Evolutionary conservation across 192 early-diverging fungal species (phyloP).

Genomic region (Coemansia sp.): DNA sequence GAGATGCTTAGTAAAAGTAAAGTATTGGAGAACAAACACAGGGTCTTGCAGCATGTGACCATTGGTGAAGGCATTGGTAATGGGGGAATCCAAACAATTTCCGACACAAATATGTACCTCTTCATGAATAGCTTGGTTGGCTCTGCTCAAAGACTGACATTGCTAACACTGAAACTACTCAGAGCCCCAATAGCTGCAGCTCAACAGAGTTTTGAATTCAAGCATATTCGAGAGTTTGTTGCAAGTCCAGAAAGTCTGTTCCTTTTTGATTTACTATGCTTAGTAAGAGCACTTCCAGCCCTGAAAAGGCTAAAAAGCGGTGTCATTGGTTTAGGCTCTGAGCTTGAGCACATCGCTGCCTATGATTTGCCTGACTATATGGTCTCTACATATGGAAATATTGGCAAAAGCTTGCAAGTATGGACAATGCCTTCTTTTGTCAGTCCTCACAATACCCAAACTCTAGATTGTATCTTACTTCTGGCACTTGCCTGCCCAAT

Average conservation of each 20-base stretch:
- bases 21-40: not conserved
- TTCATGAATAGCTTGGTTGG: not conserved
- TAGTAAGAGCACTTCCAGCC: not conserved
- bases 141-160: not conserved
- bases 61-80: not conserved
- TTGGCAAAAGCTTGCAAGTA: not conserved
- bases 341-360: not conserved
- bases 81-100: not conserved
- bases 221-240: not conserved
- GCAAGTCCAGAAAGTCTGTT: not conserved
- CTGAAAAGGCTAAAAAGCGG: not conserved
- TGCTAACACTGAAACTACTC: not conserved
- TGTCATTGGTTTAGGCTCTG: not conserved
- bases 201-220: not conserved
- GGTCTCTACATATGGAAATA: not conserved
- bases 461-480: not conserved
- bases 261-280: not conserved
- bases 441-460: not conserved
- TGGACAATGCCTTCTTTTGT: not conserved
- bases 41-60: not conserved
- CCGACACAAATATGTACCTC: not conserved
- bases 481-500: not conserved
- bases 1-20: not conserved
- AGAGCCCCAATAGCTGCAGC: not conserved
- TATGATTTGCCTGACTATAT: not conserved